Evolutionary conservation across 352 stramenopile genomes (phyloP), one percentile per base, ranked within the genome.

Genomic region (Phytophthora vignae): DNA sequence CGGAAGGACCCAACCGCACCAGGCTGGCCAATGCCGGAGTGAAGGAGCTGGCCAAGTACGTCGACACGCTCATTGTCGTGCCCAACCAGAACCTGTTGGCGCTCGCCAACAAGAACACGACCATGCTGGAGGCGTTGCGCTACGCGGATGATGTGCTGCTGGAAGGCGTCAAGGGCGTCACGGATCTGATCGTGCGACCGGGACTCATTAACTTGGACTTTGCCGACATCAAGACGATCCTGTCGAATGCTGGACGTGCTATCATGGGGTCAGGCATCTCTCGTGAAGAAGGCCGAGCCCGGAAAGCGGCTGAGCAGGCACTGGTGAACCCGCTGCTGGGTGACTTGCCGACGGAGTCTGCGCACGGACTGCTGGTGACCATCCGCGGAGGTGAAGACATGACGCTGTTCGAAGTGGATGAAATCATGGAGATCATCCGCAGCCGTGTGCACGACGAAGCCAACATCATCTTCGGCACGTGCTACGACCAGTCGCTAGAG

Each of bases 151-250:
- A 98, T 68, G 97, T 99, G 62, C 76, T 99, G 49, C 80, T 98
- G 3, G 95, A 99, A 77, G 95, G 96, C 55, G 96, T 99, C 21
- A 98, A 98, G 62, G 96, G 95, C 49, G 98, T 98, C 53, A 98
- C 96, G 0, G 96, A 99, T 77, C 86, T 99, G 50, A 99, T 99
- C 71, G 88, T 99, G 61, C 96, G 96, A 61, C 96, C 96, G 8
- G 97, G 96, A 46, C 76, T 99, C n/a, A 98, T 99, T 59, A 99
- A 99, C 74, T 82, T 99, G 15, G 97, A 99, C 76, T 99, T 99
- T 84, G 97, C 96, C 22, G 97, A 99, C 78, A 98, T 99, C 61
- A 94, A 97, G 68, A 96, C 94, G 11, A 98, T 99, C 58, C 91
- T 99, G 71, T 94, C 91, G 36, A 94, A 96, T 74, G 96, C 96